Evolutionary conservation across 805 yeast genomes (phyloP), one percentile per base, ranked within the genome.

Genomic region (Teunomyces pallodes): DNA sequence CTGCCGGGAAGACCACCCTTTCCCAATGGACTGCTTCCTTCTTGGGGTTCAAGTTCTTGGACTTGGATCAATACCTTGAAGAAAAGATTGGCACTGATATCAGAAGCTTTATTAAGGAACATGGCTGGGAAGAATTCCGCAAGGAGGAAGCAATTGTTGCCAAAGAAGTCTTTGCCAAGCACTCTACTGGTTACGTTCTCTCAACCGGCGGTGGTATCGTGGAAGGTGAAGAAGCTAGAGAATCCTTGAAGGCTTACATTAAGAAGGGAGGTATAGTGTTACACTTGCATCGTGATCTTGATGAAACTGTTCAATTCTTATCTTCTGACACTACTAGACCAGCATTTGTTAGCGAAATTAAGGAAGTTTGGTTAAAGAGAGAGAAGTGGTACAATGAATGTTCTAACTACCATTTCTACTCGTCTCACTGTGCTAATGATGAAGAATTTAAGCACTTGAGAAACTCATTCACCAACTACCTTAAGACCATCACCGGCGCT

Each of bases 171-270:
- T 53, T 87, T 14, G 53, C 62, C 2, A 64, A 72, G 28, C 61
- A 65, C 52, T 47, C 67, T 5, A 59, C 58, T 14, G 86, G 86
- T 4, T 74, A 83, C 58, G 87, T 92, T 17, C 77, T 92, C 46
- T 88, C 98, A 0, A 88, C 97, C 43, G 99, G 99, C 30, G 99
- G 99, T 39, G 99, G 99, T 8, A 76, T 94, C 51, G 96, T 94
- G 26, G 98, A 92, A 67, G 78, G 78, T 35, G 75, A 75, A 6
- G 77, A 66, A n/a, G 82, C 95, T 4, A 80, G 97, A 57, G 74
- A 74, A 9, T 54, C 81, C 6, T 74, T 94, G 64, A 77, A 83
- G 56, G 62, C 73, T 6, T 87, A 82, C 64, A 59, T 65, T 36
- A 58, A 69, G 17, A 53, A 66, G 10, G 87, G 87, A 24, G 96